Percentiles rank a stretch among this genome's conserved stretches.
Conservation (phyloP, 1,284 basidiomycete species). For the Jaminaea rosea region DNA sequence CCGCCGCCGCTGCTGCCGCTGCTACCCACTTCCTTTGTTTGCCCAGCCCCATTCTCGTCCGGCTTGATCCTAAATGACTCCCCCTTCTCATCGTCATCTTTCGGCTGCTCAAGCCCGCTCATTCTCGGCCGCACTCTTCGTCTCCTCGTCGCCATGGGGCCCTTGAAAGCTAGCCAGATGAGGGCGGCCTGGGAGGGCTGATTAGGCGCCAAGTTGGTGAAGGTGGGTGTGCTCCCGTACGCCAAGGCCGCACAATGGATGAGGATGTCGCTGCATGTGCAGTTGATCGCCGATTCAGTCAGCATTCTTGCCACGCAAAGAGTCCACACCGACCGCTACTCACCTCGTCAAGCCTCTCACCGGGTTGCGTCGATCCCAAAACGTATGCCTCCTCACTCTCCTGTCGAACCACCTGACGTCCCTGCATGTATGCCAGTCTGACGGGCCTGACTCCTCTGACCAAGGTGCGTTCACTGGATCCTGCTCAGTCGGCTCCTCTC, state of each 20-base stretch:
- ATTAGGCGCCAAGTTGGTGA: slow-evolving; percentile 6
- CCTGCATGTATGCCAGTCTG: slow-evolving; percentile 39
- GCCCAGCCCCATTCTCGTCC: too few species aligned
- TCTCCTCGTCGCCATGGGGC: slow-evolving; percentile 23
- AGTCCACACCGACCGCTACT: too few species aligned
- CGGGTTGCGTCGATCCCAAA: slow-evolving; percentile 40
- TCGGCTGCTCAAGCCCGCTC: slow-evolving; percentile 4
- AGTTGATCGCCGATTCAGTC: too few species aligned
- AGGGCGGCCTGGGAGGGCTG: slow-evolving; percentile 27
- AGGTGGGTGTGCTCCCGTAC: slow-evolving; percentile 17
- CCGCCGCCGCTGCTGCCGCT: too few species aligned
- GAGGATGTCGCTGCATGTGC: slow-evolving; percentile 26
- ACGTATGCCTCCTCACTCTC: slow-evolving; percentile 30
- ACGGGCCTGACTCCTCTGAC: slow-evolving; percentile 26
- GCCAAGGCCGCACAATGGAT: slow-evolving; percentile 33
- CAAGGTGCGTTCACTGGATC: slow-evolving; percentile 19
- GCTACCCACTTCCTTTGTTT: too few species aligned
- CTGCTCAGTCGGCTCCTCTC: slow-evolving; percentile 8
- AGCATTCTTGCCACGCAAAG: too few species aligned
- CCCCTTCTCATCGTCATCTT: too few species aligned
- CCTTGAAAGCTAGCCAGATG: slow-evolving; percentile 29
- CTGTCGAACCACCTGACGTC: slow-evolving; percentile 36
- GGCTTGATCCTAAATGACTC: too few species aligned
- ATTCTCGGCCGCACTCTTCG: slow-evolving; percentile 37
- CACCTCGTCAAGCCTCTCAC: slow-evolving; percentile 33